Evolutionary conservation across 2,329 filamentous ascomycete genomes (phyloP), one percentile per base, ranked within the genome.

Genomic region (Myriosclerotinia duriaeana): DNA sequence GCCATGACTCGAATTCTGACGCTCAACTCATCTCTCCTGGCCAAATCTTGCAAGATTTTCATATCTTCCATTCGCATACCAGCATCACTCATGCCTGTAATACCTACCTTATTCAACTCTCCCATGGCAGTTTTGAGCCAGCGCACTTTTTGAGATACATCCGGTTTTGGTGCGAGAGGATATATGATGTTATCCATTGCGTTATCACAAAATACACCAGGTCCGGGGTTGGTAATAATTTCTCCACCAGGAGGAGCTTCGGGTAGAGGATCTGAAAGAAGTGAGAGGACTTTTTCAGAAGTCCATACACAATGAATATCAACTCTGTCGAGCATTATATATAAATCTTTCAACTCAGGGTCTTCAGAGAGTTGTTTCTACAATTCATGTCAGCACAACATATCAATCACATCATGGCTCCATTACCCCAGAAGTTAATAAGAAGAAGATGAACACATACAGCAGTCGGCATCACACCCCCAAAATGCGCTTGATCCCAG

Each of bases 241-340:
- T 89, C 86, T 1, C 89, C 89, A 14, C 88, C 88, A 1, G 87
- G 85, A 1, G 87, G 75, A 2, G 81, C 78, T 36, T 83, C 74
- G 53, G 78, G 79, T 1, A 80, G 66, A 1, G 80, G 78, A 1
- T 78, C 71, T 0, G 87, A 84, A 7, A 91, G 81, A 1, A 90
- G 80, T 58, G 82, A 78, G 2, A 91, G 80, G 2, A 91, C 85
- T 22, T 87, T 81, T 36, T 85, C 79, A 0, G 88, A 90, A 3
- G 90, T 87, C 85, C 87, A 89, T 38, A 86, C 82, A 75, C 89
- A 91, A 74, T 91, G 89, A 5, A 87, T 85, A 71, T 91, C 89
- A 9, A 89, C 84, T 17, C 89, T 83, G 72, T 90, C 87, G 3
- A 91, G 81, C 86, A 90, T 89, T 67, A 90, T 83, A 74, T 86